Conservation (phyloP, 345 rosid species). For the Pelargonium nanum region DNA sequence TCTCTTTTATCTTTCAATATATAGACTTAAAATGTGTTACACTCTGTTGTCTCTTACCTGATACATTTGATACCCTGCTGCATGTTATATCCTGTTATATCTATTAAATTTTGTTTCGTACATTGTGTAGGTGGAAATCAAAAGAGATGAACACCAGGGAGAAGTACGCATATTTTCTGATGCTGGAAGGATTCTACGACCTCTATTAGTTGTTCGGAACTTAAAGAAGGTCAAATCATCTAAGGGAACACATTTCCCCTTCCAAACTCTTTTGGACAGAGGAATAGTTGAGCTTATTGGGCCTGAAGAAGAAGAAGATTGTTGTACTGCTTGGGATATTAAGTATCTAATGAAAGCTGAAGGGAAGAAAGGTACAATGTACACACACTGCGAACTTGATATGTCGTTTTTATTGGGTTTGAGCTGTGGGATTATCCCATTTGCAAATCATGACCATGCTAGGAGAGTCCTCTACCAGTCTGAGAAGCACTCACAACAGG, state of each 20-base stretch:
- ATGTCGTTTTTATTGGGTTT: conserved; percentile 71
- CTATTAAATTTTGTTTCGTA: neutral
- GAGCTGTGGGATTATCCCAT: conserved; percentile 81
- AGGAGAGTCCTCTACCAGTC: conserved; percentile 83
- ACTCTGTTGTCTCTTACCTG: neutral
- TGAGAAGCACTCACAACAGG: conserved; percentile 85
- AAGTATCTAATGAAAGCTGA: conserved; percentile 33
- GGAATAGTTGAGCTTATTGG: conserved; percentile 76
- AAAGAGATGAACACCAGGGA: conserved; percentile 48
- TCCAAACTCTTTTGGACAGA: conserved; percentile 48
- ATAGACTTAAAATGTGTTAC: neutral
- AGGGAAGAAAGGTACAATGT: conserved; percentile 25
- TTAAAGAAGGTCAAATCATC: conserved; percentile 34
- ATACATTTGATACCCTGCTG: too few relatives aligned
- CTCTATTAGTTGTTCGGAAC: conserved; percentile 72
- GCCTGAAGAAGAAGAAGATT: conserved; percentile 89
- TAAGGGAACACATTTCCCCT: conserved; percentile 37
- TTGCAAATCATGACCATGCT: conserved; percentile 85
- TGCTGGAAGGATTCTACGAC: conserved; percentile 84
- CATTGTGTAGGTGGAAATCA: conserved; percentile 62
- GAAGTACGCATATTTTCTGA: conserved; percentile 79
- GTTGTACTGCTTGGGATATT: conserved; percentile 58
- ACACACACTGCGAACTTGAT: conserved; percentile 77
- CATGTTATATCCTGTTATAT: neutral
- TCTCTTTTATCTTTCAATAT: neutral